These are phyloP conservation scores for Colletotrichum higginsianum DNA, from an alignment of 2,329 filamentous ascomycete species.

Conservation along the genomic window DNA sequence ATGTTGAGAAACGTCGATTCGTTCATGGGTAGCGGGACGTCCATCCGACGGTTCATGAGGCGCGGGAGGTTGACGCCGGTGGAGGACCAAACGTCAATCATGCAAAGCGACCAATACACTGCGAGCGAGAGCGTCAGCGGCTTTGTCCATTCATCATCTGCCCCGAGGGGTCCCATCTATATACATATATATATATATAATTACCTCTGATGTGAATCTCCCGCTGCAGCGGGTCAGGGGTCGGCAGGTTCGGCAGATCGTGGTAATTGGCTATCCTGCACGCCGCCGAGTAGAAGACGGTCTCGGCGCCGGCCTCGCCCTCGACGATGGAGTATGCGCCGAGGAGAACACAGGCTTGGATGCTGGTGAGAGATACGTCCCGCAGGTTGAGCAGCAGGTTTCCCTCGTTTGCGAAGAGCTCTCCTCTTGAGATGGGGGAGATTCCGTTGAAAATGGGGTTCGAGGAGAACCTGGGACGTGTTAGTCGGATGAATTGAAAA, in stretches of 20 bases:
- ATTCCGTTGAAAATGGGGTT: constrained; percentile 43
- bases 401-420: constrained; percentile 45
- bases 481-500: not conserved
- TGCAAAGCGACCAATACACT: constrained; percentile 47
- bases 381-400: constrained; percentile 51
- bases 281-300: constrained; percentile 56
- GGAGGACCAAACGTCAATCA: constrained; percentile 46
- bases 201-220: constrained; percentile 53
- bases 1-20: constrained; percentile 52
- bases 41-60: constrained; percentile 43
- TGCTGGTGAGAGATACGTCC: constrained; percentile 52
- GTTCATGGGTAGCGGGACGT: constrained; percentile 54
- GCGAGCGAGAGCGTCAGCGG: not conserved
- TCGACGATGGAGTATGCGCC: constrained; percentile 53
- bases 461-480: constrained; percentile 43
- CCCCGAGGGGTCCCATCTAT: too few relatives aligned
- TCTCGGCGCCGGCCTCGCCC: constrained; percentile 53
- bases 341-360: constrained; percentile 58
- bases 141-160: too few relatives aligned
- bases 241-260: constrained; percentile 52
- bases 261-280: constrained; percentile 54
- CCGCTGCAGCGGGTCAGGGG: constrained; percentile 48
- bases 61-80: constrained; percentile 45
- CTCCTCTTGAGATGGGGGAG: constrained; percentile 46
- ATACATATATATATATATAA: too few relatives aligned